phyloP scores from a whole-genome alignment of 164 flowering plant species.

The Amborella trichopoda region DNA sequence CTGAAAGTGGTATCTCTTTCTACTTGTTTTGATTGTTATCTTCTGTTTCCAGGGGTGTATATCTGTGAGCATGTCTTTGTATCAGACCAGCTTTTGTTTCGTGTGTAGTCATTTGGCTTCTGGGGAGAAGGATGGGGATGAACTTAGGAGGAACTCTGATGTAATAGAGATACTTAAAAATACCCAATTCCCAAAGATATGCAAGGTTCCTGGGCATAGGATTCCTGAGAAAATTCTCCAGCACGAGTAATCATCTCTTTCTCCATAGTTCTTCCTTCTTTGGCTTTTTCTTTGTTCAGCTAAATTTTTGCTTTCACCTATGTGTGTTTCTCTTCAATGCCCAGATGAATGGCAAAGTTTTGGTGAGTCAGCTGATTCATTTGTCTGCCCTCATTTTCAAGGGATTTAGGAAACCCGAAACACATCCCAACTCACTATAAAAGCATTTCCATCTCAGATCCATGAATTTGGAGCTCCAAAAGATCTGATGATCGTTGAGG shows the following conservation, averaged over 20 bases:
- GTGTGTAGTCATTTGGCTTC: slow-evolving; percentile 41
- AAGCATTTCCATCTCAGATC: too few species aligned
- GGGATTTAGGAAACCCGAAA: too few species aligned
- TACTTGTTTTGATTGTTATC: neutral
- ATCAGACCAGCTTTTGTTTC: slow-evolving; percentile 72
- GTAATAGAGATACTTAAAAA: slow-evolving; percentile 60
- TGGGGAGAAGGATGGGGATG: slow-evolving; percentile 62
- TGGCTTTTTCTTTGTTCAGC: neutral
- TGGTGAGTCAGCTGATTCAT: too few species aligned
- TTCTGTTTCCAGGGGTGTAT: slow-evolving; percentile 61
- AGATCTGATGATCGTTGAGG: too few species aligned
- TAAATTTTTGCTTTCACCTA: neutral
- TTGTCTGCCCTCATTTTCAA: too few species aligned
- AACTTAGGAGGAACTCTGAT: slow-evolving; percentile 59
- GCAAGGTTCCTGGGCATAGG: slow-evolving; percentile 28
- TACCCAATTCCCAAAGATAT: slow-evolving; percentile 55
- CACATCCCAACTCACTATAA: too few species aligned
- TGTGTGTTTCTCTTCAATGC: too few species aligned
- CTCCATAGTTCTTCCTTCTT: neutral
- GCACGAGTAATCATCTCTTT: slow-evolving; percentile 52
- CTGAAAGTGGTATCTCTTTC: neutral
- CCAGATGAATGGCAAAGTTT: too few species aligned
- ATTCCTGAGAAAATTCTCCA: slow-evolving; percentile 62
- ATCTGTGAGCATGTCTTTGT: slow-evolving; percentile 59
- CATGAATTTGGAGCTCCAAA: too few species aligned